A percentile compares a stretch with the other conserved stretches of the same genome.
phyloP scores from a whole-genome alignment of 2,329 filamentous ascomycete species.

The Lasiodiplodia citricola region DNA sequence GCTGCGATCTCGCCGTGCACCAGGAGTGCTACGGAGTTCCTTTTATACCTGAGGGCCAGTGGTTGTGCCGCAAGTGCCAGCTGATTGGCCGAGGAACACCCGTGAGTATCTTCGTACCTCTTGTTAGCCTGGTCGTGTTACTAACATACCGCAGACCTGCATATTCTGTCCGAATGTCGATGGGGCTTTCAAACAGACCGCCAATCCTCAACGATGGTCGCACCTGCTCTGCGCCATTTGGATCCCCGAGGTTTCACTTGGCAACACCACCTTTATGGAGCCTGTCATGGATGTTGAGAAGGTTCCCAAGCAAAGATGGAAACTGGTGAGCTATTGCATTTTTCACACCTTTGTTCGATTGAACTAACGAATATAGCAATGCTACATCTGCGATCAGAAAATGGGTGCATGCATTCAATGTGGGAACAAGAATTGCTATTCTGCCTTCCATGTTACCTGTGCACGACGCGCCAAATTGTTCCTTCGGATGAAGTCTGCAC shows the following conservation, averaged over 20 bases:
- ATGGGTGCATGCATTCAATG: conserved; percentile 99
- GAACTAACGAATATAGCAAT: conserved; percentile 56
- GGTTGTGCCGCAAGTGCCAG: conserved; percentile 96
- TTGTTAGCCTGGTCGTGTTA: conserved; percentile 28
- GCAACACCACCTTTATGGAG: conserved; percentile 97
- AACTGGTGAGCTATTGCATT: conserved; percentile 57
- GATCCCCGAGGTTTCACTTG: conserved; percentile 96
- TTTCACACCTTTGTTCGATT: neutral
- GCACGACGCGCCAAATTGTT: conserved; percentile 86
- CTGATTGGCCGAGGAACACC: conserved; percentile 90
- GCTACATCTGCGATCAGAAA: conserved; percentile 95
- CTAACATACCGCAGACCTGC: conserved; percentile 67
- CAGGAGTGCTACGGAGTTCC: conserved; percentile 99
- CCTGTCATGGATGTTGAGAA: conserved; percentile 98
- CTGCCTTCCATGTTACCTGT: conserved; percentile 97
- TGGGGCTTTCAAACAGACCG: conserved; percentile 98
- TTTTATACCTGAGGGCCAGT: conserved; percentile 98
- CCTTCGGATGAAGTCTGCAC: conserved; percentile 94
- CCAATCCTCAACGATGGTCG: conserved; percentile 88
- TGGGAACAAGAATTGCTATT: conserved; percentile 95
- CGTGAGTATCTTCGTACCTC: conserved; percentile 55
- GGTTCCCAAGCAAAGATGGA: conserved; percentile 93
- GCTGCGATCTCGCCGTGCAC: conserved; percentile 95
- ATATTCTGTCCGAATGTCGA: conserved; percentile 99
- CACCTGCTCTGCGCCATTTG: conserved; percentile 96